Evolutionary conservation across 2,329 filamentous ascomycete species (phyloP).

Genomic region (Myriosclerotinia scirpicola): DNA sequence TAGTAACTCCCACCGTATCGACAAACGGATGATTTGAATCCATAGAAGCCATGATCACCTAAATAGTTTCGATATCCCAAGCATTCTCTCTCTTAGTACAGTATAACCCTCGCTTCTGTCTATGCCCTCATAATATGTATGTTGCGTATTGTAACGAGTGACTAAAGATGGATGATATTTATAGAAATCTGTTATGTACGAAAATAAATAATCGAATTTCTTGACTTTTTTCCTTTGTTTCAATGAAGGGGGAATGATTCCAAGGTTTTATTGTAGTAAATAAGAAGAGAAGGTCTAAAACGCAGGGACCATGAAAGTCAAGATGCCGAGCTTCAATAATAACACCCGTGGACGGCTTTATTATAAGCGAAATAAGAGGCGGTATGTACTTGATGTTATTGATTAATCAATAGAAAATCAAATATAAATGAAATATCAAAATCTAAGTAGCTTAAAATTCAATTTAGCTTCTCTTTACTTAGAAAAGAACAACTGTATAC

Average conservation of each 20-base stretch:
- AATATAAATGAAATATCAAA: no score
- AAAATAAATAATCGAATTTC: not conserved
- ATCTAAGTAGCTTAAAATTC: no score
- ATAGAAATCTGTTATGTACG: not conserved
- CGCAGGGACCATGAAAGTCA: not conserved
- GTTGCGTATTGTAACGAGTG: not conserved
- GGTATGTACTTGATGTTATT: no score
- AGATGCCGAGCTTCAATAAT: slow-evolving; percentile 2
- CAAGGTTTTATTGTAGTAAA: not conserved
- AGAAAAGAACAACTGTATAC: no score
- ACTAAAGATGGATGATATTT: not conserved
- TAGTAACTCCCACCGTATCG: slow-evolving; percentile 37
- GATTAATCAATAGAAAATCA: no score
- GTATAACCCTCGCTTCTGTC: not conserved
- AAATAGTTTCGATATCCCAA: slow-evolving; percentile 5
- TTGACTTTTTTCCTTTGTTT: not conserved
- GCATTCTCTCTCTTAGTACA: slow-evolving; percentile 20
- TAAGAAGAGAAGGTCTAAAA: not conserved
- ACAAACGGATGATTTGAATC: slow-evolving; percentile 41
- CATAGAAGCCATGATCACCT: slow-evolving; percentile 19
- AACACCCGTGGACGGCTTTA: no score
- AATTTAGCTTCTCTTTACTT: no score
- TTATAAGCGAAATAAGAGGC: not conserved
- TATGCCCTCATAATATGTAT: slow-evolving; percentile 15
- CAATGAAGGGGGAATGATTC: not conserved